Base-by-base conservation (phyloP, 2,329 filamentous ascomycete genomes). In the Hyphodiscus sp. region DNA sequence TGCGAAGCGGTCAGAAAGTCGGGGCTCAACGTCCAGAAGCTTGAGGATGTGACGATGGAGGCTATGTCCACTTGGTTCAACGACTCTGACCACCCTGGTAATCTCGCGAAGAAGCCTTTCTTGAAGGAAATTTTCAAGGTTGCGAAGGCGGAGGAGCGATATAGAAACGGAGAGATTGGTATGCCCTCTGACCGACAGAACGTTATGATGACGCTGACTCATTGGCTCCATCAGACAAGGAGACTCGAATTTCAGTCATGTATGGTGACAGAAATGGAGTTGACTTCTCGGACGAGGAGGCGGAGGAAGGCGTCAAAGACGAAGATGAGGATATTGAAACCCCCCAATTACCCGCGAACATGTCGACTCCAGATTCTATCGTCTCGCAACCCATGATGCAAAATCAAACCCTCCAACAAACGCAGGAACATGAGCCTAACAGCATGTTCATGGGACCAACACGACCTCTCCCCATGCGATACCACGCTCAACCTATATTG, bases 111-210 rank as follows among this genome's bases (percentile, higher is more conserved):
- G 70, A 76, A 73, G 53, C 72, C 74, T 0, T 81, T 75, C 47
- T 63, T 86, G 9, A 77, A 74, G 50, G 81, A 85, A 61, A 78
- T 85, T 9, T 85, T 86, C 70, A 79, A 76, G 56, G 75, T 86
- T 29, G 82, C 82, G 0, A 74, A 69, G 52, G 67, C 72, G 29
- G 78, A 86, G 58, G 80, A 84, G 63, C 71, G 76, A 4, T 83
- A 69, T 61, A 77, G 71, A 58, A 75, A 77, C 44, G 76, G 74
- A 23, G 79, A 82, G 61, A 78, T 84, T 49, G 81, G 82, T 84
- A 67, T 58, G 74, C 15, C 13, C 20, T 20, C 16, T 23, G 19
- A 15, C 4, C 23, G 4, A 30, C 1, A 10, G 23, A 6, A 4
- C 41, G 7, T 47, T 47, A n/a, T 15, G 43, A 18, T 29, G 18